Base-by-base conservation (phyloP, 2,329 filamentous ascomycete genomes). In the Fusarium nisikadoi region DNA sequence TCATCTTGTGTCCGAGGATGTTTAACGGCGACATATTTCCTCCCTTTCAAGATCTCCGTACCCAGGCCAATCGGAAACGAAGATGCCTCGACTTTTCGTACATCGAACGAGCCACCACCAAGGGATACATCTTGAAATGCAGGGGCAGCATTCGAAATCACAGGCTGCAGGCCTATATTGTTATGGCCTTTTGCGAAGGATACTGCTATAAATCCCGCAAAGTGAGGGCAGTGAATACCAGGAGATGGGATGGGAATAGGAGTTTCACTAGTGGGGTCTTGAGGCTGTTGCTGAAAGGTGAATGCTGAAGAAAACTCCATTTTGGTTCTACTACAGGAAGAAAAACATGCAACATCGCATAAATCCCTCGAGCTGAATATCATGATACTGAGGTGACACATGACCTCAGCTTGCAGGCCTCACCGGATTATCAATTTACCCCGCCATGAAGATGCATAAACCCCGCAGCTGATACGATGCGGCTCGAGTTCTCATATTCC, bases 401-500 rank as follows among this genome's bases (percentile, higher is more conserved):
- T 62, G 58, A 58, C 52, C 52, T 39, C 31, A 31, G n/a, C 39
- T 19, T 43, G 53, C 52, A 58, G 35, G 39, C 25, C 8, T 62
- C n/a, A 27, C 33, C 58, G 39, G 58, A 62, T 58, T 62, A 62
- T 62, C 29, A 58, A 58, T 62, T 58, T n/a, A 46, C 52, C 58
- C 58, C 27, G 25, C 27, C 11, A 45, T 2, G 17, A 25, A 25
- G 19, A 3, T 36, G 25, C 20, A 11, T 45, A 25, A 29, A 62
- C 58, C 58, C 58, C 58, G 58, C 58, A 62, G 25, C n/a, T 33
- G 31, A 57, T 57, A 25, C 31, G n/a, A 31, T 38, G 13, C 29
- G 4, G 14, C 35, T 29, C 17, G 17, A 31, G n/a, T 3, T 61
- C 16, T 56, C 38, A 43, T 20, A 16, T 57, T 14, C 11, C 31